Base-by-base conservation (phyloP, 2,329 filamentous ascomycete genomes). In the Colletotrichum sp. region DNA sequence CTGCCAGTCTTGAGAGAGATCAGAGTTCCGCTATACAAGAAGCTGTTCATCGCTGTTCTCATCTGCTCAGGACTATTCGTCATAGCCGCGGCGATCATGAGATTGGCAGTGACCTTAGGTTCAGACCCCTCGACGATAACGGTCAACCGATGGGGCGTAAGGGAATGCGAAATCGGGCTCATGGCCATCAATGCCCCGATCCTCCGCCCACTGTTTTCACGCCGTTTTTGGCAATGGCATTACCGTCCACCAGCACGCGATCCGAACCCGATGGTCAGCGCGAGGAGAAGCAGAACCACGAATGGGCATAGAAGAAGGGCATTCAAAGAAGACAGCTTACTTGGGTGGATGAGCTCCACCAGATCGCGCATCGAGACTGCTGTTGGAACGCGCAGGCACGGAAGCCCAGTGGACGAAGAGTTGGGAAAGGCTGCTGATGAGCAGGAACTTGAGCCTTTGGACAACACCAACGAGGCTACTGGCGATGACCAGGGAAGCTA, bases 191-290 rank as follows among this genome's bases (percentile, higher is more conserved):
- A 71, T 24, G 72, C 72, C 6, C 72, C 72, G 4, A 66, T 71
- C 2, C 21, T 75, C 13, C 72, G 67, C 3, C 72, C 72, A 9
- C 13, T 75, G 1, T 75, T 75, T 5, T 66, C 72, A 1, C 59
- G 72, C 9, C 32, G 72, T 10, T 75, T 75, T 28, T 75, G 72
- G 67, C 72, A 75, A 36, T 75, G 72, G 72, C 59, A 75, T n/a
- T 71, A 75, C 34, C 67, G 28, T 5, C 72, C 72, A 10, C 72
- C 72, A 6, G 28, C n/a, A 5, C 59, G 60, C 7, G 13, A 39
- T 13, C 9, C 49, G 9, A 30, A 52, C 26, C 67, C 60, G 8
- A 75, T 75, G 67, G 52, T 28, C 6, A 75, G 67, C 6, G 60
- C 60, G 13, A 75, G 49, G 6, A 71, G 72, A 10, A 75, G 67